Evolutionary conservation across 495 filamentous ascomycete genomes (phyloP), one percentile per base, ranked within the genome.

Genomic region (Penicillium alfredii): DNA sequence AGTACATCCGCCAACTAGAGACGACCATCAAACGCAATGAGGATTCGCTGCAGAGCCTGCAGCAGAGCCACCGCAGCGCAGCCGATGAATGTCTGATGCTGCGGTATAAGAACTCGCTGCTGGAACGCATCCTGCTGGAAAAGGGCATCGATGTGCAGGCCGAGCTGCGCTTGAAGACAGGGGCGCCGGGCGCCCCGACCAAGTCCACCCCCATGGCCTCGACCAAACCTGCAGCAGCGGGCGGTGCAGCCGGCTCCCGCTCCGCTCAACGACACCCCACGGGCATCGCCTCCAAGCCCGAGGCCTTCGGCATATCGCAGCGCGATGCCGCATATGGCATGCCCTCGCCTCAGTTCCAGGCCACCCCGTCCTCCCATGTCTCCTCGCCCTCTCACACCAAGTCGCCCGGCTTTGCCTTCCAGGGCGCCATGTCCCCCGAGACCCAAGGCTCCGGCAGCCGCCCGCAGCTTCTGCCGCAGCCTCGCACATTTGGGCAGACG

Each of bases 1-100:
- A 98, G 68, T 98, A 98, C 60, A 98, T 98, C 69, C 96, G 96
- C 66, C 93, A 98, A 61, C 76, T 98, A 8, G 92, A 98, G 63
- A 86, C 86, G 35, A 95, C 88, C 37, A 97, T 98, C 62, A 93
- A 94, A 58, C 88, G 88, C 45, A 92, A 97, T 70, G 92, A 98
- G 63, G 87, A 95, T 44, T 84, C 83, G 44, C 69, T 98, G 24
- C 82, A 90, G 45, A 90, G 78, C 47, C 72, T 97, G 38, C 93
- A 96, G 61, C 85, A 92, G 50, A 93, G 86, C 33, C 92, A 97
- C 56, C 84, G 93, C 35, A 86, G 77, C 49, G 93, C 92, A 30
- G 92, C 93, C 19, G 93, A 98, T 56, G 92, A 97, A 60, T 97
- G 93, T 58, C 66, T 97, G 45, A 97, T 97, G 93, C 69, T 98